A percentile compares a stretch with the other conserved stretches of the same genome.
Evolutionary conservation across 2,329 filamentous ascomycete species (phyloP).

Genomic region (Aspergillus puulaauensis): DNA sequence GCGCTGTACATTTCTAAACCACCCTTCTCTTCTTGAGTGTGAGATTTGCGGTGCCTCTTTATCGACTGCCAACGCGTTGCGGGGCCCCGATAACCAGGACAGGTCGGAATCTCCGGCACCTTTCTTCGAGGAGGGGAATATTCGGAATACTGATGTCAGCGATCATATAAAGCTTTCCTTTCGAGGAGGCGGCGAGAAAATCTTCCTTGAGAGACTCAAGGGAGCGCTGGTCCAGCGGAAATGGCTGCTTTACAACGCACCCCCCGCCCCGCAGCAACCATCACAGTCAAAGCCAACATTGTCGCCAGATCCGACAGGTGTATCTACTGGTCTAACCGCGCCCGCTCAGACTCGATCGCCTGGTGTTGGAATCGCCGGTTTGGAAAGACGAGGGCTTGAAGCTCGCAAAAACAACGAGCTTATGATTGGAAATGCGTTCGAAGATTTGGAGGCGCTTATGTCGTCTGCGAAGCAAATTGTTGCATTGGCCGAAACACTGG

Average conservation of each 20-base stretch:
- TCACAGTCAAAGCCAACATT: conserved; percentile 32
- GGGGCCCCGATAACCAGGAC: conserved; percentile 22
- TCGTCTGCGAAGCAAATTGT: conserved; percentile 95
- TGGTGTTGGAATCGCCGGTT: conserved; percentile 83
- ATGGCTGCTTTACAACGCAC: conserved; percentile 89
- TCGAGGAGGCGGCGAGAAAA: conserved; percentile 80
- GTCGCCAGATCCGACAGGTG: conserved; percentile 29
- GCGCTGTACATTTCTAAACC: conserved; percentile 90
- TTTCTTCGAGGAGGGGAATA: conserved; percentile 49
- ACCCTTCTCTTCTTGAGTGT: conserved; percentile 79
- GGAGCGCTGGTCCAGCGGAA: conserved; percentile 87
- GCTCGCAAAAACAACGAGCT: conserved; percentile 89
- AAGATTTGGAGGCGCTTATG: conserved; percentile 95
- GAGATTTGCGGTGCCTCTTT: conserved; percentile 88
- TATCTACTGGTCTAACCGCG: conserved; percentile 20
- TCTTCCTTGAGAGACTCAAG: conserved; percentile 86
- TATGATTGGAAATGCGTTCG: conserved; percentile 90
- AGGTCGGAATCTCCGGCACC: conserved; percentile 79
- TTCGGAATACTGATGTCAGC: conserved; percentile 58
- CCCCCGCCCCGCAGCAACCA: conserved; percentile 74
- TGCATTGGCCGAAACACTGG: conserved; percentile 84
- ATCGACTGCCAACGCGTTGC: conserved; percentile 52
- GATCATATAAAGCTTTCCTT: conserved; percentile 92
- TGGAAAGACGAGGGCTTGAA: conserved; percentile 82
- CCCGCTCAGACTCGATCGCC: conserved; percentile 46